phyloP scores from a whole-genome alignment of 257 asterid species.

The Nicotiana paniculata region DNA sequence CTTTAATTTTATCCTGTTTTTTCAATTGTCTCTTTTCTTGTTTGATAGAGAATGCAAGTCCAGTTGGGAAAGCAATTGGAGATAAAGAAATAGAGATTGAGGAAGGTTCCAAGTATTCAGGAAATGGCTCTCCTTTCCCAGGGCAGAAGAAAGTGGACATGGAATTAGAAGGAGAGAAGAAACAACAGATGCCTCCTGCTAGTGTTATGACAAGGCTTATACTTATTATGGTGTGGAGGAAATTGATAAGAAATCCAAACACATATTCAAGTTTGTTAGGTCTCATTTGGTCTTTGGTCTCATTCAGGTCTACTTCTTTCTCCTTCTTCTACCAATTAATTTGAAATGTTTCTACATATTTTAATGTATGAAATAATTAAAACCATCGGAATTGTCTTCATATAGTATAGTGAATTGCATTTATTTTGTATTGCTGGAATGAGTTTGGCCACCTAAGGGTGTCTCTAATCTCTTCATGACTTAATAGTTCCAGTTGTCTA shows the following conservation, averaged over 20 bases:
- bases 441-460: not conserved
- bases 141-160: constrained; percentile 47
- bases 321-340: not conserved
- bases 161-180: constrained; percentile 37
- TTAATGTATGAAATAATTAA: not conserved
- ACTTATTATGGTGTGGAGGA: constrained; percentile 92
- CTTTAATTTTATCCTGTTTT: too few species aligned
- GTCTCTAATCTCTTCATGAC: not conserved
- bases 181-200: constrained; percentile 89
- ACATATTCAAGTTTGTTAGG: constrained; percentile 85
- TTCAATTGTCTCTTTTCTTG: not conserved
- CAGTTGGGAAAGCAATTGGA: constrained; percentile 35
- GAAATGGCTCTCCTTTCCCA: constrained; percentile 49
- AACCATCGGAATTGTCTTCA: not conserved
- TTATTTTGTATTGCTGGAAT: not conserved
- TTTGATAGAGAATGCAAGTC: constrained; percentile 40
- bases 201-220: constrained; percentile 93
- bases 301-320: constrained; percentile 49
- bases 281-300: constrained; percentile 77
- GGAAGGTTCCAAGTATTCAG: constrained; percentile 35
- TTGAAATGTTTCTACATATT: not conserved
- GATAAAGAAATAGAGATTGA: constrained; percentile 64
- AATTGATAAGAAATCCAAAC: constrained; percentile 88
- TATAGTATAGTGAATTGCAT: not conserved
- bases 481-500: not conserved